phyloP scores from a whole-genome alignment of 2,329 filamentous ascomycete genomes.

The Plectosphaerella sp. region DNA sequence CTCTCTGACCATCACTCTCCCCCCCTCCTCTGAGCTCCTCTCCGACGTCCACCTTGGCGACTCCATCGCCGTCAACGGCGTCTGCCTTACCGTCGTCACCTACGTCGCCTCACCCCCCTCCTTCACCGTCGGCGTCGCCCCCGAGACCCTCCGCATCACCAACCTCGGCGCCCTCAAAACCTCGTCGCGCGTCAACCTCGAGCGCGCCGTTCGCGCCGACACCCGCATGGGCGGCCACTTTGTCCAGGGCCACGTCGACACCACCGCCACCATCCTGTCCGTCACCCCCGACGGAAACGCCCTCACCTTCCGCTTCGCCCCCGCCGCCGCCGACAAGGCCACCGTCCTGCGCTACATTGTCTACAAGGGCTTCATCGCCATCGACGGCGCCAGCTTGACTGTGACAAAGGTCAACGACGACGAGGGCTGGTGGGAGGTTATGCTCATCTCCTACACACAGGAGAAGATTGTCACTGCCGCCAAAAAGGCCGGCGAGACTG shows the following conservation, averaged over 20 bases:
- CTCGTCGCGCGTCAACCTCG: conserved; percentile 77
- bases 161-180: conserved; percentile 75
- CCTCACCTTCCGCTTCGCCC: conserved; percentile 77
- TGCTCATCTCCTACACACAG: conserved; percentile 96
- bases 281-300: conserved; percentile 84
- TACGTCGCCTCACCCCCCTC: conserved; percentile 35
- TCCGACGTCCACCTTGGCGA: conserved; percentile 82
- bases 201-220: conserved; percentile 83
- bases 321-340: conserved; percentile 50
- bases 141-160: conserved; percentile 92
- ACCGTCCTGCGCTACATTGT: conserved; percentile 81
- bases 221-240: conserved; percentile 98
- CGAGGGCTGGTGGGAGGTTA: conserved; percentile 86
- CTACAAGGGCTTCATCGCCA: conserved; percentile 91
- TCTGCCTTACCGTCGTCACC: conserved; percentile 81
- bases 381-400: conserved; percentile 93
- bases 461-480: conserved; percentile 78
- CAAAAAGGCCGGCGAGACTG: conserved; percentile 74
- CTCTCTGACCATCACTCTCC: conserved; percentile 78
- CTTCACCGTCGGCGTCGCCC: conserved; percentile 92
- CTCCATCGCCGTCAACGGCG: conserved; percentile 92
- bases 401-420: conserved; percentile 80
- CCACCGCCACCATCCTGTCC: conserved; percentile 69
- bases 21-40: conserved; percentile 66
- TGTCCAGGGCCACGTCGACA: conserved; percentile 96